phyloP scores from a whole-genome alignment of 805 yeast species.

The Nakazawaea populi region DNA sequence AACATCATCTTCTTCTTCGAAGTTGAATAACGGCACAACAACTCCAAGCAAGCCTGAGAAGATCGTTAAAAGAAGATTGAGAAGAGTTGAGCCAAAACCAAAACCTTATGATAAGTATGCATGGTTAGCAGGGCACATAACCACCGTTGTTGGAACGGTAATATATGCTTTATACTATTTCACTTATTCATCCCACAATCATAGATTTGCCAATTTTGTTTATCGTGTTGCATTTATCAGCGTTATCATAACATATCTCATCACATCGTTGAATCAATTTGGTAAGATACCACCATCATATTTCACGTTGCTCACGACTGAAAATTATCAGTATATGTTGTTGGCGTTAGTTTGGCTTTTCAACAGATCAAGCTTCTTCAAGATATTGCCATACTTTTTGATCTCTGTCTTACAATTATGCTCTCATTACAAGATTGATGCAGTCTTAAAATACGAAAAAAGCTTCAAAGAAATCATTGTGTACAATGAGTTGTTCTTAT shows the following conservation, averaged over 20 bases:
- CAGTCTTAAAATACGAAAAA: slow-evolving; percentile 31
- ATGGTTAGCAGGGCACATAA: slow-evolving; percentile 55
- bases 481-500: slow-evolving; percentile 52
- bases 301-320: slow-evolving; percentile 61
- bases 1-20: background rate
- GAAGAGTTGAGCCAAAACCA: slow-evolving; percentile 25
- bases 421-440: slow-evolving; percentile 30
- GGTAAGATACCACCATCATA: slow-evolving; percentile 56
- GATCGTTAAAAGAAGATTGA: slow-evolving; percentile 26
- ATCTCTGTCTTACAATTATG: slow-evolving; percentile 56
- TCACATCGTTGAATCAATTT: slow-evolving; percentile 54
- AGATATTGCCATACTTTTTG: slow-evolving; percentile 53
- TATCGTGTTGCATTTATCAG: slow-evolving; percentile 58
- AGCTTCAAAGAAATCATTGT: slow-evolving; percentile 44
- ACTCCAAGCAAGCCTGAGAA: slow-evolving; percentile 7
- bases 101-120: slow-evolving; percentile 36
- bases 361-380: slow-evolving; percentile 60
- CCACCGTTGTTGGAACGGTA: slow-evolving; percentile 39
- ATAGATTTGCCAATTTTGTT: slow-evolving; percentile 39
- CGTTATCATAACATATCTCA: slow-evolving; percentile 41
- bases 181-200: slow-evolving; percentile 28
- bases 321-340: slow-evolving; percentile 65
- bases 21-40: background rate
- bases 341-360: slow-evolving; percentile 56
- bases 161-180: slow-evolving; percentile 28